Percentiles rank a stretch among this genome's conserved stretches.
These are phyloP conservation scores for Microbotryum intermedium DNA, from an alignment of 1,284 basidiomycete species.

Conservation along the genomic window DNA sequence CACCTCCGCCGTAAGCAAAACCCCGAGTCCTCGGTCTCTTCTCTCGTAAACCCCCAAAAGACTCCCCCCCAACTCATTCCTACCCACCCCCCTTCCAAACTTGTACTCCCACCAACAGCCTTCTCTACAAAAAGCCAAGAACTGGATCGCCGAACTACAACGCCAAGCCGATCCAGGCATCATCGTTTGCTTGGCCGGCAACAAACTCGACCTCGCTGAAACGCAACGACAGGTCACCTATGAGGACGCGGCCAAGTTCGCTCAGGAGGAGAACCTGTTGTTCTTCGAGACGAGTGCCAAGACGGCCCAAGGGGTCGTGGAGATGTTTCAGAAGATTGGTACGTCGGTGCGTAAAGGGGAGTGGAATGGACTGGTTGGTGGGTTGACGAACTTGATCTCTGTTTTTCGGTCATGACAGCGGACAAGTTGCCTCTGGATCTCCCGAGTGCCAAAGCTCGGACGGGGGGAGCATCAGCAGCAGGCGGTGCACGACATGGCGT, in stretches of 20 bases:
- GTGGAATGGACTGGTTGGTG: conserved; percentile 19
- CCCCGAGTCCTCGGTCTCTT: neutral
- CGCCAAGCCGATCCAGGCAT: conserved; percentile 98
- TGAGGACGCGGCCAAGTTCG: conserved; percentile 93
- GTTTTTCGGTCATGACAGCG: neutral
- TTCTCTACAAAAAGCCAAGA: conserved; percentile 95
- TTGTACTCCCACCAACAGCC: conserved; percentile 40
- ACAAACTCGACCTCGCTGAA: conserved; percentile 55
- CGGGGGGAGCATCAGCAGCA: too few species aligned
- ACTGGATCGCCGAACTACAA: conserved; percentile 98
- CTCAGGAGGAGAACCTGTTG: conserved; percentile 79
- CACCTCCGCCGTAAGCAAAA: conserved; percentile 61
- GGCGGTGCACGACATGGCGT: too few species aligned
- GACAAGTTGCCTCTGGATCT: conserved; percentile 24
- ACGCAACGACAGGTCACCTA: conserved; percentile 74
- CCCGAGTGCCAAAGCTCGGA: neutral
- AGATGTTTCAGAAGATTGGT: conserved; percentile 98
- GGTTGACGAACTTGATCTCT: too few species aligned
- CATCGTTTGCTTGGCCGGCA: conserved; percentile 89
- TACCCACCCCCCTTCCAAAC: neutral
- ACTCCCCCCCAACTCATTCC: neutral
- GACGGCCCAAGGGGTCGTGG: conserved; percentile 90
- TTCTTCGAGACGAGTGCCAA: conserved; percentile 98
- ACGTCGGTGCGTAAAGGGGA: neutral
- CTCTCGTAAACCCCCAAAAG: neutral